A percentile compares a stretch with the other conserved stretches of the same genome.
Evolutionary conservation across 148 eudicot species (phyloP).

Genomic region (Chenopodium quinoa): DNA sequence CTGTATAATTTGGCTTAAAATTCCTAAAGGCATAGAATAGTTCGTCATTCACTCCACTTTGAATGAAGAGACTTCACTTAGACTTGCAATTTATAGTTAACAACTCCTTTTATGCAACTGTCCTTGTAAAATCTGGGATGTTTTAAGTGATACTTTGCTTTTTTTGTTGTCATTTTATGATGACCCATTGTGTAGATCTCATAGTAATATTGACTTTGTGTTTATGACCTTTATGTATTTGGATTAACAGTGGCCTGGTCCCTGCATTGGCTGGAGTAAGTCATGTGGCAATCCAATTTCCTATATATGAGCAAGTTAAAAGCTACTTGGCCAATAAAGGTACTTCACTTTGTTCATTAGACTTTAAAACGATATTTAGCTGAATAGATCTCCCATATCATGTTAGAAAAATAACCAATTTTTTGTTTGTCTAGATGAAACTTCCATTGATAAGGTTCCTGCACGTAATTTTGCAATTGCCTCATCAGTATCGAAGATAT

Average conservation of each 20-base stretch:
- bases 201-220: conserved; percentile 5
- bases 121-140: not conserved
- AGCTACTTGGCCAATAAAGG: conserved; percentile 73
- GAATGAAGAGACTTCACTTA: not conserved
- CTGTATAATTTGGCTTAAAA: no score
- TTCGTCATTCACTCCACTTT: not conserved
- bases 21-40: not conserved
- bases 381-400: not conserved
- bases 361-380: not conserved
- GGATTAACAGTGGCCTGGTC: conserved; percentile 70
- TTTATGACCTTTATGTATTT: conserved; percentile 8
- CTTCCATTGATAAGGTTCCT: conserved; percentile 61
- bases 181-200: not conserved
- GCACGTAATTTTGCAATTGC: conserved; percentile 87
- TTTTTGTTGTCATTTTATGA: not conserved
- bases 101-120: no score
- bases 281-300: conserved; percentile 97
- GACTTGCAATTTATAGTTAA: not conserved
- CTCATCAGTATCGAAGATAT: conserved; percentile 90
- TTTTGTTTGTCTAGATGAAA: conserved; percentile 46
- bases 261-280: conserved; percentile 95
- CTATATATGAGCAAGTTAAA: conserved; percentile 83
- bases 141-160: not conserved
- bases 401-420: not conserved
- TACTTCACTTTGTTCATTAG: conserved; percentile 20